Base-by-base conservation (phyloP, 331 rosid species). In the Ulmus americana region DNA sequence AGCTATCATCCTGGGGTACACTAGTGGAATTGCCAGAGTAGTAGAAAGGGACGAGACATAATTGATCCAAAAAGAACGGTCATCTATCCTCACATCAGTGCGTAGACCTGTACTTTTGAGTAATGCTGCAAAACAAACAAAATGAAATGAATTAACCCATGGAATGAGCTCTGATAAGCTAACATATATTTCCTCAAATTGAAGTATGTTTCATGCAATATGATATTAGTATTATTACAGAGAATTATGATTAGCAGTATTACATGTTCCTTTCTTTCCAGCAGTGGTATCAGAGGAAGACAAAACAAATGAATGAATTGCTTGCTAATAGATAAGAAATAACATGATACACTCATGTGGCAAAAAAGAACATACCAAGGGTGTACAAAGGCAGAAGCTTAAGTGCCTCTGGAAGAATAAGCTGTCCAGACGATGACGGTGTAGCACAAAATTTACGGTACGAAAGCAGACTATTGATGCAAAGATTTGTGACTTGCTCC, bases 361-460 rank as follows among this genome's bases (percentile, higher is more conserved):
- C 49, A 20, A 77, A 71, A 66, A 54, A 69, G 28, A 44, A 73
- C 77, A 44, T 84, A 94, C 97, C 99, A 35, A 90, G 90, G 48
- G 95, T 90, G 76, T 94, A 94, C 28, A 94, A 78, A 57, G 99
- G 99, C 77, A 94, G 84, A 72, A 94, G 95, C 86, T 94, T 94
- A 20, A 94, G 91, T 72, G 99, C 97, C 88, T 94, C 97, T 0
- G 99, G 99, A 71, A 94, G 97, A 71, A 90, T 94, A 69, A 90
- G 99, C 76, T 94, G 97, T 60, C 95, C 99, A 55, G 99, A 94
- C 5, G 95, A 94, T 46, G 99, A 83, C 16, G 88, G 97, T 0
- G 99, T 94, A 7, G 97, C 99, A 80, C 97, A 90, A 71, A 75
- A 94, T 80, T 94, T 94, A 52, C 99, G 95, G 69, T 94, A 94